Conservation (phyloP, 2,329 filamentous ascomycete genomes). For the Orbilia javanica region DNA sequence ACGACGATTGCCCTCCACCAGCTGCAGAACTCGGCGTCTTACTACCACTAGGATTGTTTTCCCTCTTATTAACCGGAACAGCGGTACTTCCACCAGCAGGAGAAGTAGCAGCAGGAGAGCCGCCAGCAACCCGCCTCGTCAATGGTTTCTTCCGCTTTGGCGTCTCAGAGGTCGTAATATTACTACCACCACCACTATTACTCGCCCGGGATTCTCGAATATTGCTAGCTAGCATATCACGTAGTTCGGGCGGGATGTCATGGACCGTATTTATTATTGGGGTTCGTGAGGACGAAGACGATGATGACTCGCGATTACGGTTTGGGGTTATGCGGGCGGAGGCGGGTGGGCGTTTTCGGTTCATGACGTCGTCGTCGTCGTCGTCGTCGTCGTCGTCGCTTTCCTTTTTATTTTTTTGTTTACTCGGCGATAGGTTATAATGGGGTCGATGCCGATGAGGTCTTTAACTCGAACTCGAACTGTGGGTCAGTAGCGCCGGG, state of each 20-base stretch:
- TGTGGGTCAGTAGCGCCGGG: not conserved
- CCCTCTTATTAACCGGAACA: not conserved
- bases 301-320: not conserved
- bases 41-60: not conserved
- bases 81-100: not conserved
- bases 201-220: slow-evolving; percentile 11
- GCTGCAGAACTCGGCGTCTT: not conserved
- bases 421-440: not conserved
- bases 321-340: not conserved
- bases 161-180: not conserved
- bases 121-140: slow-evolving; percentile 24
- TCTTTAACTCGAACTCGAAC: not conserved
- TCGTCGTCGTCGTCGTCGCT: too few species aligned
- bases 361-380: slow-evolving; percentile 11
- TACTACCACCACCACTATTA: not conserved
- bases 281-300: not conserved
- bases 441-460: not conserved
- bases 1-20: not conserved
- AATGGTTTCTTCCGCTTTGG: slow-evolving; percentile 49
- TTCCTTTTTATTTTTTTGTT: too few species aligned
- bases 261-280: not conserved
- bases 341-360: slow-evolving; percentile 4
- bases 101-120: not conserved
- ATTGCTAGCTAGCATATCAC: slow-evolving; percentile 16
- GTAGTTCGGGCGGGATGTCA: slow-evolving; percentile 7